Evolutionary conservation across 2,329 filamentous ascomycete genomes (phyloP).

Genomic region (Chrysosporium queenslandicum): DNA sequence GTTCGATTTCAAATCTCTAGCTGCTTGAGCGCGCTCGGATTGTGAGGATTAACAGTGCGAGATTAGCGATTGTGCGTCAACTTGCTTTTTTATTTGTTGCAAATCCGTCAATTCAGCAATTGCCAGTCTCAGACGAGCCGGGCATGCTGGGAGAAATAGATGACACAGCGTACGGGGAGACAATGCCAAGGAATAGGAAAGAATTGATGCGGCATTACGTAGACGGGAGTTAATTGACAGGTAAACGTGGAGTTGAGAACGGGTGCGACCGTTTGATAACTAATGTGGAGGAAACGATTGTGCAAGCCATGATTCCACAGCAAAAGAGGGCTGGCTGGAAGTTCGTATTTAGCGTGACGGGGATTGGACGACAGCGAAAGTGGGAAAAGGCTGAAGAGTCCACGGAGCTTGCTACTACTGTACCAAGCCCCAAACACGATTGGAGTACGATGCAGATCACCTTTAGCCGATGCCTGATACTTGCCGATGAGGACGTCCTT

Average conservation of each 20-base stretch:
- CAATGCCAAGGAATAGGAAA: no score
- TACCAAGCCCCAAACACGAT: no score
- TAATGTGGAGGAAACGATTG: not conserved
- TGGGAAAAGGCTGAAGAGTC: not conserved
- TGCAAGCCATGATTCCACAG: not conserved
- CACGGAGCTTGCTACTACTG: no score
- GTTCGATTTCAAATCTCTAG: slow-evolving; percentile 1
- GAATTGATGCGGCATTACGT: no score
- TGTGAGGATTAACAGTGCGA: not conserved
- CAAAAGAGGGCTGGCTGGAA: slow-evolving; percentile 5
- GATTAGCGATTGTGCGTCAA: not conserved
- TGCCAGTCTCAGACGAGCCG: no score
- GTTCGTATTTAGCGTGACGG: slow-evolving; percentile 5
- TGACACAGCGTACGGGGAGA: no score
- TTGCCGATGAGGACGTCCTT: not conserved
- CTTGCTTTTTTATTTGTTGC: no score
- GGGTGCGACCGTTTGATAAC: not conserved
- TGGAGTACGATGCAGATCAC: not conserved
- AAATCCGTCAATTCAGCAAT: not conserved
- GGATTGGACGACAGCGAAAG: not conserved
- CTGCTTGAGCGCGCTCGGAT: not conserved
- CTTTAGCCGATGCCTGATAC: not conserved
- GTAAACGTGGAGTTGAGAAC: not conserved
- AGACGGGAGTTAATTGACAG: not conserved
- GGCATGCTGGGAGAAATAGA: no score